These are phyloP conservation scores for Imleria badia DNA, from an alignment of 768 basidiomycete genomes.

Conservation along the genomic window DNA sequence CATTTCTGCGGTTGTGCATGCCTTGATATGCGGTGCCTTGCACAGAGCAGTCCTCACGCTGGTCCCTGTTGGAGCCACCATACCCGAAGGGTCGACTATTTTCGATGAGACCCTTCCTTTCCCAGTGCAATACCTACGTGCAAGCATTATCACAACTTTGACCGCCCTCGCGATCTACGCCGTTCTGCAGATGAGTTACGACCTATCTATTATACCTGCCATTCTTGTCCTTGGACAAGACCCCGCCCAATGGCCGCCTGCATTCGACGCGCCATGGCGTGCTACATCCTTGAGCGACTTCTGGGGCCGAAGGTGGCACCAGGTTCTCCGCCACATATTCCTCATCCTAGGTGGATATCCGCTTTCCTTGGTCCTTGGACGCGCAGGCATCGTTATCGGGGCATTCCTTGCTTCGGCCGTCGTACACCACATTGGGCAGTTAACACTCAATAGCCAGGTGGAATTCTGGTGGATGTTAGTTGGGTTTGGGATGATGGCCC, in stretches of 20 bases:
- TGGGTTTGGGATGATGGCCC: conserved; percentile 4
- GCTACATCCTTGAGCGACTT: not conserved
- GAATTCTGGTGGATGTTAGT: not conserved
- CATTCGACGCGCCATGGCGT: not conserved
- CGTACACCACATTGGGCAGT: not conserved
- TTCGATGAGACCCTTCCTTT: not conserved
- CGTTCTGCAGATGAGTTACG: not conserved
- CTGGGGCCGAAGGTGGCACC: conserved; percentile 1
- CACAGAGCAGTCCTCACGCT: not conserved
- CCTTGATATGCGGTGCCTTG: not conserved
- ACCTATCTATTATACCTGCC: not conserved
- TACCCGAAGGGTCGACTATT: not conserved
- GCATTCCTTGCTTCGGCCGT: not conserved
- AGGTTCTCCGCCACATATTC: not conserved
- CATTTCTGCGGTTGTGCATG: not conserved
- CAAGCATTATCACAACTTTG: not conserved
- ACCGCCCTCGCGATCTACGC: not conserved
- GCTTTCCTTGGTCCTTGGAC: not conserved
- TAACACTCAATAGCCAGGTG: not conserved
- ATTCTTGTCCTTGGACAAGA: conserved; percentile 1
- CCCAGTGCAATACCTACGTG: not conserved
- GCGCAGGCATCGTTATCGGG: not conserved
- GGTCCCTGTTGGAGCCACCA: not conserved
- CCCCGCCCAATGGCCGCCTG: not conserved
- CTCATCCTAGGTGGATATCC: not conserved